phyloP scores from a whole-genome alignment of 73 alveolate genomes.

The Symbiodinium pilosum region DNA sequence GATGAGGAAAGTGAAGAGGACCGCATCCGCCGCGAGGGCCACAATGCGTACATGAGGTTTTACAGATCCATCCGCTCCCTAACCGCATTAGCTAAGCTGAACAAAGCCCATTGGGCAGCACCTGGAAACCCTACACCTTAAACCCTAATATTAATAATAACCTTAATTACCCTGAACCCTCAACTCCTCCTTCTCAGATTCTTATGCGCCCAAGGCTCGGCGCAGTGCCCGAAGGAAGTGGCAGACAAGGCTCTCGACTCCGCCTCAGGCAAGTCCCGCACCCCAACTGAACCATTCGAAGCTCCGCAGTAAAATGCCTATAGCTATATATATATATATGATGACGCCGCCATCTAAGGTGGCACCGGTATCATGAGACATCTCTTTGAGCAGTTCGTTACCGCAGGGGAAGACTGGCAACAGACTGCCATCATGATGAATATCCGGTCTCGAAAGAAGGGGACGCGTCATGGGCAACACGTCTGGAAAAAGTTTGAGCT shows the following conservation, averaged over 20 bases:
- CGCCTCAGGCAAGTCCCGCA: too few relatives aligned
- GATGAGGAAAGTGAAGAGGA: background rate
- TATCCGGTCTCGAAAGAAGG: background rate
- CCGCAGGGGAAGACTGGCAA: background rate
- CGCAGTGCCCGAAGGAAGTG: background rate
- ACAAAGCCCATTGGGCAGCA: too few relatives aligned
- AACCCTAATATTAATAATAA: background rate
- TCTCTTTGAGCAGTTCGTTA: background rate
- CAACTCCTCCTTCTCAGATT: too few relatives aligned
- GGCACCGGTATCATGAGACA: background rate
- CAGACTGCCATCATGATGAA: background rate
- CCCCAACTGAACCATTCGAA: too few relatives aligned
- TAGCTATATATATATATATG: too few relatives aligned
- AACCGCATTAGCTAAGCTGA: background rate
- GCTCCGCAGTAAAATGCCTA: too few relatives aligned
- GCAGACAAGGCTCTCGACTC: background rate
- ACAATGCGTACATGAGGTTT: background rate
- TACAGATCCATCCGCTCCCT: background rate
- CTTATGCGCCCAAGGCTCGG: background rate
- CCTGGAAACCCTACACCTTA: background rate
- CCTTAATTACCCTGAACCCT: background rate
- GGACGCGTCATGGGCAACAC: background rate
- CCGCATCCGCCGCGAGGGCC: background rate
- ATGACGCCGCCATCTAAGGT: background rate
- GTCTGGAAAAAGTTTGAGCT: background rate